phyloP scores from a whole-genome alignment of 768 basidiomycete genomes.

The Trametes punicea region DNA sequence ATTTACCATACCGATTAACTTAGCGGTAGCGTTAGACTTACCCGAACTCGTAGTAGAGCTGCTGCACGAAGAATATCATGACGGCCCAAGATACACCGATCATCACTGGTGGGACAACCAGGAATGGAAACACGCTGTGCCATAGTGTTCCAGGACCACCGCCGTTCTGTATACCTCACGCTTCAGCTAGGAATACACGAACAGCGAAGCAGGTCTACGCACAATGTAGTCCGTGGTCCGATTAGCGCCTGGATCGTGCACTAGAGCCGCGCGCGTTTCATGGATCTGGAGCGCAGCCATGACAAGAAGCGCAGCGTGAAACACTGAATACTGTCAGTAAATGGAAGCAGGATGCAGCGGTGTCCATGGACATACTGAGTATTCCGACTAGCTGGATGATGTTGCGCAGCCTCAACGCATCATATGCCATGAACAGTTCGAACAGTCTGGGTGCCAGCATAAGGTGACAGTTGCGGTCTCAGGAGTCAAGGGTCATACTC shows the following conservation, averaged over 20 bases:
- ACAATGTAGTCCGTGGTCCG: constrained; percentile 37
- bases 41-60: constrained; percentile 83
- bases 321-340: constrained; percentile 42
- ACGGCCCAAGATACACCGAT: constrained; percentile 65
- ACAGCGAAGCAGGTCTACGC: constrained; percentile 26
- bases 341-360: neutral
- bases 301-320: constrained; percentile 71
- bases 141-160: constrained; percentile 55
- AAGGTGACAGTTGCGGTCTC: neutral
- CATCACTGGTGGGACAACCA: constrained; percentile 70
- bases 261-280: constrained; percentile 65
- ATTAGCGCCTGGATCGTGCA: constrained; percentile 36
- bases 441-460: constrained; percentile 54
- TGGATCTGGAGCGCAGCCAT: constrained; percentile 75
- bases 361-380: constrained; percentile 42
- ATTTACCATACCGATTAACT: neutral
- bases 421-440: constrained; percentile 75
- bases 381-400: constrained; percentile 76
- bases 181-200: no score
- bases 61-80: constrained; percentile 64
- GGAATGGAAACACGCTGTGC: constrained; percentile 56
- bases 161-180: constrained; percentile 38
- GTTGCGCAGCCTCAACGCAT: constrained; percentile 78
- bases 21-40: constrained; percentile 32
- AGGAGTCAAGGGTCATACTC: constrained; percentile 48